These are phyloP conservation scores for Sanguinoderma infundibulare DNA, from an alignment of 1,284 basidiomycete genomes.

Conservation along the genomic window DNA sequence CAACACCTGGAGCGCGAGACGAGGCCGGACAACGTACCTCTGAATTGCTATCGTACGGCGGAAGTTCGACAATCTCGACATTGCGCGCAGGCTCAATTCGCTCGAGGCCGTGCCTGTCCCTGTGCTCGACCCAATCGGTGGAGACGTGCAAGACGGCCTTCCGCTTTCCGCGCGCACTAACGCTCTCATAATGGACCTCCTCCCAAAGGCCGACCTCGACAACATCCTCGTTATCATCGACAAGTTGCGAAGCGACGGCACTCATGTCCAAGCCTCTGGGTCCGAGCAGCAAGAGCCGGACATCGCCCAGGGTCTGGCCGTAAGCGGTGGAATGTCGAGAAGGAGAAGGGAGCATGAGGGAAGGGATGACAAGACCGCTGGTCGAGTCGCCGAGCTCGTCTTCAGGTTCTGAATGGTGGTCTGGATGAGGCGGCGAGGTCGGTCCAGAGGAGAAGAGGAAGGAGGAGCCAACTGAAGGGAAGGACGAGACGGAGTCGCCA, in stretches of 20 bases:
- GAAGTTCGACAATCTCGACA: conserved; percentile 59
- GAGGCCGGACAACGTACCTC: conserved; percentile 42
- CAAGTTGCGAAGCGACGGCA: conserved; percentile 43
- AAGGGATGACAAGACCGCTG: conserved; percentile 69
- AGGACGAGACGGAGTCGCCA: conserved; percentile 64
- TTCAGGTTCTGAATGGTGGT: conserved; percentile 40
- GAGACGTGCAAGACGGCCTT: conserved; percentile 54
- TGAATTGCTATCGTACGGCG: conserved; percentile 45
- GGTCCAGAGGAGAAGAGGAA: conserved; percentile 77
- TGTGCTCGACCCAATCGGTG: conserved; percentile 71
- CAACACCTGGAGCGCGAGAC: background rate
- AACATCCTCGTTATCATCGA: conserved; percentile 67
- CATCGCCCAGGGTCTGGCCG: conserved; percentile 65
- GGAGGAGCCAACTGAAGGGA: conserved; percentile 74
- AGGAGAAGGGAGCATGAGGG: conserved; percentile 63
- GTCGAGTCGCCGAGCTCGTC: conserved; percentile 45
- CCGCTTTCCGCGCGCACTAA: conserved; percentile 10
- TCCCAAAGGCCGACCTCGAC: conserved; percentile 65
- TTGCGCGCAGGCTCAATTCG: conserved; percentile 66
- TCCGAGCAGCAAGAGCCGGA: conserved; percentile 59
- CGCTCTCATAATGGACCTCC: conserved; percentile 39
- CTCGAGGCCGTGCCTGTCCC: conserved; percentile 65
- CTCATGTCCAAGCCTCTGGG: conserved; percentile 40
- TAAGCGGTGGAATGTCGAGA: conserved; percentile 62
- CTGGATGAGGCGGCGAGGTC: conserved; percentile 50